phyloP scores from a whole-genome alignment of 2,329 filamentous ascomycete genomes.

The Penicillium fuscoglaucum region DNA sequence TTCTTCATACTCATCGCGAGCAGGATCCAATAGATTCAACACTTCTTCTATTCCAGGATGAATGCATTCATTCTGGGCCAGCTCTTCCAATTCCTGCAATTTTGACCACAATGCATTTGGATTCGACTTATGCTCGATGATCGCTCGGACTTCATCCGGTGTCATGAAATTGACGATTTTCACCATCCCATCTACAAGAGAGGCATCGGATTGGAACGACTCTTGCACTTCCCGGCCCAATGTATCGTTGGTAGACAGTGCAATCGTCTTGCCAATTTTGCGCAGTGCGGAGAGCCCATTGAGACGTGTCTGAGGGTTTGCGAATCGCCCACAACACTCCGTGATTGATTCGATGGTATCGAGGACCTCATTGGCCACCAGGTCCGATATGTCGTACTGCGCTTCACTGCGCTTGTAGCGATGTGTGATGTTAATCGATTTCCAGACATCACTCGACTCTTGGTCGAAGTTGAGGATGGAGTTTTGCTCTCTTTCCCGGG shows the following conservation, averaged over 20 bases:
- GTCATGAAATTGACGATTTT: neutral
- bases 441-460: constrained; percentile 8
- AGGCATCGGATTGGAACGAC: constrained; percentile 5
- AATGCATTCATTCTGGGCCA: constrained; percentile 3
- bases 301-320: constrained; percentile 10
- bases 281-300: constrained; percentile 21
- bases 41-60: neutral
- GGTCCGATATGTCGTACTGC: constrained; percentile 9
- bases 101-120: neutral
- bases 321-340: constrained; percentile 3
- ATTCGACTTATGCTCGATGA: constrained; percentile 11
- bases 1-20: neutral
- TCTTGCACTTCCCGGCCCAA: constrained; percentile 18
- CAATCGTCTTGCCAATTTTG: constrained; percentile 24
- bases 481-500: neutral
- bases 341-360: constrained; percentile 2
- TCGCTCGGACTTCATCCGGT: constrained; percentile 8
- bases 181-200: constrained; percentile 17
- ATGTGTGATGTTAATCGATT: constrained; percentile 15
- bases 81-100: constrained; percentile 8
- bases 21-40: neutral
- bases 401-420: neutral
- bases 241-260: constrained; percentile 4
- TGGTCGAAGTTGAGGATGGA: neutral
- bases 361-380: neutral